Conservation (phyloP, 2,329 filamentous ascomycete genomes). For the Ophiostoma australiae region DNA sequence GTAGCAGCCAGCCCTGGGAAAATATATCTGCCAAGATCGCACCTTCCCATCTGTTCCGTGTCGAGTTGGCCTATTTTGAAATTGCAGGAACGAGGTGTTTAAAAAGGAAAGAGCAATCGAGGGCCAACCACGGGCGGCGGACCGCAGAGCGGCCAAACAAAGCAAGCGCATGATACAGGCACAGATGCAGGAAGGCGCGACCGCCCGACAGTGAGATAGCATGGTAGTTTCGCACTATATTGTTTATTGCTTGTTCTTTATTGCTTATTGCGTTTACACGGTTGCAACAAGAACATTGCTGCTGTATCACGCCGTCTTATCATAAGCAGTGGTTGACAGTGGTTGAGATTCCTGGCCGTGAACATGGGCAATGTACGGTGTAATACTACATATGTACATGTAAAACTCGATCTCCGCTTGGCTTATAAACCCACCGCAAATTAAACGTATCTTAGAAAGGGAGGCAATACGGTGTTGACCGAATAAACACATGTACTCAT, state of each 20-base stretch:
- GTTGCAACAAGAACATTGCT: background rate
- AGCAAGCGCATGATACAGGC: background rate
- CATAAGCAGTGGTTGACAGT: background rate
- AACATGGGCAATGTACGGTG: background rate
- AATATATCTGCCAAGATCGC: conserved; percentile 19
- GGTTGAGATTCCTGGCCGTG: background rate
- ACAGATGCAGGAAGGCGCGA: conserved; percentile 1
- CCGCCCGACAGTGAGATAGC: background rate
- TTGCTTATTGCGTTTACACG: background rate
- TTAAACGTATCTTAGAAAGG: background rate
- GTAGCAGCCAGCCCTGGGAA: background rate
- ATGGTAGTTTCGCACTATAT: background rate
- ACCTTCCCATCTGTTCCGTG: conserved; percentile 14
- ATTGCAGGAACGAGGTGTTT: conserved; percentile 16
- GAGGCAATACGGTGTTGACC: background rate
- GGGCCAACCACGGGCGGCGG: conserved; percentile 10
- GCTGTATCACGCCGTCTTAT: conserved; percentile 5
- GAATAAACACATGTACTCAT: background rate
- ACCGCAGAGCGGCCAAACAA: background rate
- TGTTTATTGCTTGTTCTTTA: background rate
- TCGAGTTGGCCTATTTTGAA: conserved; percentile 11
- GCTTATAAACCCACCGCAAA: conserved; percentile 1
- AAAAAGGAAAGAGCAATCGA: conserved; percentile 9
- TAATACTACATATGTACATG: background rate
- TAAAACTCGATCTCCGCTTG: background rate